phyloP scores from a whole-genome alignment of 768 basidiomycete genomes.

The Leccinum barrowsii region DNA sequence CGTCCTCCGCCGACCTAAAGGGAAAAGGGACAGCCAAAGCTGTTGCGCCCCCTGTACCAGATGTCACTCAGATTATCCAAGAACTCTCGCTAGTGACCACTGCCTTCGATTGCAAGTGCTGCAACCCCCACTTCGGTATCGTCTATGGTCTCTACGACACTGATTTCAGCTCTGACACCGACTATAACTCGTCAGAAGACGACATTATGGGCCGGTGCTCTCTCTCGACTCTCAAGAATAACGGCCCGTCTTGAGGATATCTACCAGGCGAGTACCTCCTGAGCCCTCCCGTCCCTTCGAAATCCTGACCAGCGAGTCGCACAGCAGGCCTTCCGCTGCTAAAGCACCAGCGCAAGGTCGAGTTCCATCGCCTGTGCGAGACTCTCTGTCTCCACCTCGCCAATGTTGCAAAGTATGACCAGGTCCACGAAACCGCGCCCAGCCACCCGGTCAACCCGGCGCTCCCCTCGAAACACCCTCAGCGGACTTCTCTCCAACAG shows the following conservation, averaged over 20 bases:
- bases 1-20: constrained; percentile 11
- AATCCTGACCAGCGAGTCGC: no score
- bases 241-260: no score
- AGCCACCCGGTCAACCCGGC: constrained; percentile 11
- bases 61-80: constrained; percentile 21
- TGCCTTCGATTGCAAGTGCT: constrained; percentile 41
- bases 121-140: constrained; percentile 26
- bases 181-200: constrained; percentile 24
- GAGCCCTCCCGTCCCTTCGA: no score
- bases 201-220: constrained; percentile 15
- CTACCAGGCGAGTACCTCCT: no score
- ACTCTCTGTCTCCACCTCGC: no score
- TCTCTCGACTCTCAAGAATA: no score
- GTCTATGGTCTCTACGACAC: constrained; percentile 14
- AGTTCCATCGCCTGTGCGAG: no score
- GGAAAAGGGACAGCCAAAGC: constrained; percentile 32
- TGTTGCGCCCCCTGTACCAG: constrained; percentile 15
- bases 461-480: constrained; percentile 26
- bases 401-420: no score
- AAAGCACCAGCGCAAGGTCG: no score
- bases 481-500: constrained; percentile 44
- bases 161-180: constrained; percentile 18
- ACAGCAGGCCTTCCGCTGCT: no score
- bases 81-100: constrained; percentile 41
- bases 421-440: constrained; percentile 8